A percentile compares a stretch with the other conserved stretches of the same genome.
Evolutionary conservation across 1,284 basidiomycete genomes (phyloP).

Genomic region (Phylloporus sp.): DNA sequence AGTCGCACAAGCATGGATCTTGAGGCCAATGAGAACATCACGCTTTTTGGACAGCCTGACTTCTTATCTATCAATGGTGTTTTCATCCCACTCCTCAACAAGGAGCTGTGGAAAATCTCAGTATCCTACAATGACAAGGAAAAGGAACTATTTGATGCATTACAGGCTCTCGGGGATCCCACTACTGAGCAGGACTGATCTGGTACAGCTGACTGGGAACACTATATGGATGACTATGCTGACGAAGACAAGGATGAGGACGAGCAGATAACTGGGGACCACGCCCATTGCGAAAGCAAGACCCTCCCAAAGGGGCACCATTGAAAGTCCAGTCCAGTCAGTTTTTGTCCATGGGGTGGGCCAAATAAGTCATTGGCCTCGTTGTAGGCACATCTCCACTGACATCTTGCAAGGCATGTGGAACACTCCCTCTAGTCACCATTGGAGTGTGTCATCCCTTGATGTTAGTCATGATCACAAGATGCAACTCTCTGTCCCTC

Average conservation of each 20-base stretch:
- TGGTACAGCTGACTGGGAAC: constrained; percentile 54
- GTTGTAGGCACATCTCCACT: background rate
- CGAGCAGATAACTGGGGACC: constrained; percentile 48
- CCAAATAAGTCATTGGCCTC: constrained; percentile 27
- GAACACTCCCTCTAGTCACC: constrained; percentile 30
- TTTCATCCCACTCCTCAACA: constrained; percentile 80
- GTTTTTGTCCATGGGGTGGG: constrained; percentile 26
- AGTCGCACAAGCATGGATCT: constrained; percentile 55
- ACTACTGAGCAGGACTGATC: constrained; percentile 68
- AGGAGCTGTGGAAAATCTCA: constrained; percentile 84
- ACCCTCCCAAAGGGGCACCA: constrained; percentile 34
- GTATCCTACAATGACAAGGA: constrained; percentile 84
- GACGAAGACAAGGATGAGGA: constrained; percentile 74
- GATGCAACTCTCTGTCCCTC: constrained; percentile 39
- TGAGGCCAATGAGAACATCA: constrained; percentile 64
- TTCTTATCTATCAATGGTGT: constrained; percentile 52
- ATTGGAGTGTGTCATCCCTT: constrained; percentile 56
- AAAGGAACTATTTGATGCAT: constrained; percentile 68
- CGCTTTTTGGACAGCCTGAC: constrained; percentile 49
- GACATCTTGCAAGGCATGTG: constrained; percentile 26
- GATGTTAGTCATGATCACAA: constrained; percentile 41
- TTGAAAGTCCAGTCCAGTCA: constrained; percentile 42
- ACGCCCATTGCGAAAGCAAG: constrained; percentile 56
- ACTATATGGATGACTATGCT: constrained; percentile 55
- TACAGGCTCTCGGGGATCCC: constrained; percentile 68